Percentiles rank a stretch among this genome's conserved stretches.
These are phyloP conservation scores for Ocimum tenuiflorum DNA, from an alignment of 257 asterid genomes.

Conservation along the genomic window DNA sequence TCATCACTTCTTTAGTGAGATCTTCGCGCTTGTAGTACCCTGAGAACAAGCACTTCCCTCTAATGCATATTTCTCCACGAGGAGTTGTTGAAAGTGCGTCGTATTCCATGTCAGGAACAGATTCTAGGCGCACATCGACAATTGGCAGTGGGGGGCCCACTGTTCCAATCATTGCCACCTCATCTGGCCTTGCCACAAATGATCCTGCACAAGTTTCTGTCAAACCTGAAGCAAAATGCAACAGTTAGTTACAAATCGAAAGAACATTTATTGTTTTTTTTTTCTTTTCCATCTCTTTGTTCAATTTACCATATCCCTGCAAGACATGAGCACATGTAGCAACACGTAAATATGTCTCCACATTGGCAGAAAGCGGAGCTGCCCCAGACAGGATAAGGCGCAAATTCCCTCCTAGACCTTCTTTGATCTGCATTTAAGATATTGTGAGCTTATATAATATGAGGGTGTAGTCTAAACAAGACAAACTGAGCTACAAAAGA, in stretches of 20 bases:
- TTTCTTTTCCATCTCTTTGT: neutral
- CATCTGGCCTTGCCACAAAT: constrained; percentile 70
- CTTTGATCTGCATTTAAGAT: constrained; percentile 40
- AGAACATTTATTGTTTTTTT: too few species aligned
- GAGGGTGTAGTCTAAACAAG: too few species aligned
- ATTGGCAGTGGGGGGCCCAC: constrained; percentile 80
- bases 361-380: constrained; percentile 71
- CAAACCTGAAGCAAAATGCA: constrained; percentile 44
- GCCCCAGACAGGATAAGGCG: constrained; percentile 85
- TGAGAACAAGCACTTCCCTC: constrained; percentile 71
- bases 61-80: constrained; percentile 73
- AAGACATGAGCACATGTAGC: constrained; percentile 76
- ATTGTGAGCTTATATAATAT: neutral
- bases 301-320: constrained; percentile 65
- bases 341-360: constrained; percentile 74
- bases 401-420: constrained; percentile 74
- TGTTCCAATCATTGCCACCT: constrained; percentile 58
- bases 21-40: constrained; percentile 75
- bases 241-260: neutral
- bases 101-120: constrained; percentile 79
- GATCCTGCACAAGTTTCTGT: constrained; percentile 89
- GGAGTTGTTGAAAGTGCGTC: constrained; percentile 62
- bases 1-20: constrained; percentile 63
- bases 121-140: constrained; percentile 63
- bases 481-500: neutral